Conservation (phyloP, 2,329 filamentous ascomycete species). For the Fonsecaea pugnacius region DNA sequence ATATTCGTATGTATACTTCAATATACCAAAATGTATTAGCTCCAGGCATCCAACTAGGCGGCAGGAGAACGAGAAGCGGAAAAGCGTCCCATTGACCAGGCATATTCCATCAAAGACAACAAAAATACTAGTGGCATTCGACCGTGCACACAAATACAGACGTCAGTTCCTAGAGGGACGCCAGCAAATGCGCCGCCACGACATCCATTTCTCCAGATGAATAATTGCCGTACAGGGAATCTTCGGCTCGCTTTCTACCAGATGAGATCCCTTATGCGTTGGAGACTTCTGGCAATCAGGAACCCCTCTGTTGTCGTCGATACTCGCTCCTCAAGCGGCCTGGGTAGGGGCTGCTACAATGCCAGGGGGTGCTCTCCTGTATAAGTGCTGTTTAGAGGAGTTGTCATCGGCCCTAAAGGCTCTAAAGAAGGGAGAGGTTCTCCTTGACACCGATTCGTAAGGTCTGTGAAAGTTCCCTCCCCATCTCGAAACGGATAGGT, state of each 20-base stretch:
- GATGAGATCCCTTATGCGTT: too few species aligned
- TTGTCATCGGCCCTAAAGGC: not conserved
- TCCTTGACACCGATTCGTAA: not conserved
- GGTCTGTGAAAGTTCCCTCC: not conserved
- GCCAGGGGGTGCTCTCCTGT: not conserved
- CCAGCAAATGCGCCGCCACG: not conserved
- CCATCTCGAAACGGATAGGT: not conserved
- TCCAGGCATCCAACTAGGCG: constrained; percentile 1
- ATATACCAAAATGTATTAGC: not conserved
- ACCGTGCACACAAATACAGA: not conserved
- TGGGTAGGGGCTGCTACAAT: not conserved
- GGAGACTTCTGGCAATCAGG: too few species aligned
- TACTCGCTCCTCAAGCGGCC: too few species aligned
- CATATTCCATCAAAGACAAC: too few species aligned
- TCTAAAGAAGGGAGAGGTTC: not conserved
- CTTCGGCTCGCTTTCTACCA: too few species aligned
- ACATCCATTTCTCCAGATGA: not conserved
- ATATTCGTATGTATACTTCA: not conserved
- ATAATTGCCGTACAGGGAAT: too few species aligned
- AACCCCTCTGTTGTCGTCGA: too few species aligned
- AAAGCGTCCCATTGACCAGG: too few species aligned
- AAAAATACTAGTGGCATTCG: not conserved
- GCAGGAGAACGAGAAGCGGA: not conserved
- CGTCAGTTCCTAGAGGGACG: not conserved
- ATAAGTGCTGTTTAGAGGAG: not conserved